Conservation (phyloP, 345 rosid species). For the Psidium guajava region DNA sequence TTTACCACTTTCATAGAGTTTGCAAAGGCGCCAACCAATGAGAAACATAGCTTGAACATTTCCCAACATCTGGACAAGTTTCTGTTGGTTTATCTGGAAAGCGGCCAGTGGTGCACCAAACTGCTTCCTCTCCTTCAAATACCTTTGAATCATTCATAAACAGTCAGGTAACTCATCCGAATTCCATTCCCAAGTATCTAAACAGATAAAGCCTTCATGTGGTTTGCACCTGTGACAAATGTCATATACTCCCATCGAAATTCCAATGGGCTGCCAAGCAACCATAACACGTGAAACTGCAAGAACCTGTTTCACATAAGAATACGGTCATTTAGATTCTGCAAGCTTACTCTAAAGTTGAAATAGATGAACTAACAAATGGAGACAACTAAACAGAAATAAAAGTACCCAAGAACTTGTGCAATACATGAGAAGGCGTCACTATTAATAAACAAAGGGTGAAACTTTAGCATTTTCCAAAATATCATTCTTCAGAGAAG, state of each 20-base stretch:
- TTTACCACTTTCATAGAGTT: conserved; percentile 66
- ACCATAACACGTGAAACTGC: conserved; percentile 95
- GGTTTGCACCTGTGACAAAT: conserved; percentile 78
- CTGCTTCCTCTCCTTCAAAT: conserved; percentile 86
- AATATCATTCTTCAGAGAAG: background rate
- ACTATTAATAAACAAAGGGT: background rate
- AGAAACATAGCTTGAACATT: conserved; percentile 87
- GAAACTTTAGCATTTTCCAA: background rate
- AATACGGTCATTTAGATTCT: background rate
- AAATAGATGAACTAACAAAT: background rate
- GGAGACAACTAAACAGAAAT: background rate
- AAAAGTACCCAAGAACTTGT: background rate
- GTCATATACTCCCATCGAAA: conserved; percentile 92
- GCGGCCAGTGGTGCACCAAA: conserved; percentile 97
- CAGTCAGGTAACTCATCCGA: background rate
- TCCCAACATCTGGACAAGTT: conserved; percentile 80
- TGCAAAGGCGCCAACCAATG: conserved; percentile 96
- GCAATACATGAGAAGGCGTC: background rate
- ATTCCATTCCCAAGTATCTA: background rate
- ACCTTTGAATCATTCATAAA: conserved; percentile 27
- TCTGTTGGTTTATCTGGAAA: conserved; percentile 85
- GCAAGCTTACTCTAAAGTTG: background rate
- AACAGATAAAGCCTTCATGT: background rate
- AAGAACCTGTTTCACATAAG: conserved; percentile 38
- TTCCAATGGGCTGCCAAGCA: conserved; percentile 92